Conservation (phyloP, 2,329 filamentous ascomycete genomes). For the Trichophyton benhamiae region DNA sequence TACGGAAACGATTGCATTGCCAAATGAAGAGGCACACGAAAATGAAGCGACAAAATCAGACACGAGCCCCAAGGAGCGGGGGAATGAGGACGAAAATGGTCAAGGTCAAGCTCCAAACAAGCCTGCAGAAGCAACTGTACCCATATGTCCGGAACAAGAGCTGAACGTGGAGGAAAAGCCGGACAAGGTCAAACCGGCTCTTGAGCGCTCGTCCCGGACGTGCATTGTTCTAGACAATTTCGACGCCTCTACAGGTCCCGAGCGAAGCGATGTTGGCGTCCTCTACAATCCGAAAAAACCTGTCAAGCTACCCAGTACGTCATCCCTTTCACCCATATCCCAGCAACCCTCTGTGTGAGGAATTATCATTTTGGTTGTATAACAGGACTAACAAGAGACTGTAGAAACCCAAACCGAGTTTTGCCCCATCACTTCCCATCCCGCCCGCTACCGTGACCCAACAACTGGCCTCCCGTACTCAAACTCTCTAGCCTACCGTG, state of each 20-base stretch:
- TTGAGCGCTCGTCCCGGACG: constrained; percentile 29
- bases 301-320: constrained; percentile 37
- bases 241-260: constrained; percentile 43
- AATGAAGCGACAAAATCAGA: not conserved
- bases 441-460: constrained; percentile 74
- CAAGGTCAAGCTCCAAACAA: not conserved
- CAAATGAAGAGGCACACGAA: not conserved
- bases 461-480: constrained; percentile 70
- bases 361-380: not conserved
- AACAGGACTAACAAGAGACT: not conserved
- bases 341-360: not conserved
- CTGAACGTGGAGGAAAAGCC: constrained; percentile 5
- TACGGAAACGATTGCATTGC: not conserved
- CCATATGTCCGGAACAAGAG: not conserved
- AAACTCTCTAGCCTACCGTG: constrained; percentile 62
- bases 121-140: not conserved
- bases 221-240: constrained; percentile 49
- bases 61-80: not conserved
- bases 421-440: constrained; percentile 72
- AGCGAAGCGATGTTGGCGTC: constrained; percentile 41
- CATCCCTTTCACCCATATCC: constrained; percentile 1
- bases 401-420: constrained; percentile 39
- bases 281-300: constrained; percentile 43
- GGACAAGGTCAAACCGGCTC: constrained; percentile 4
- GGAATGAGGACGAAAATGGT: not conserved